Percentiles rank a stretch among this genome's conserved stretches.
Conservation (phyloP, 2,329 filamentous ascomycete genomes). For the Diaporthe citri region DNA sequence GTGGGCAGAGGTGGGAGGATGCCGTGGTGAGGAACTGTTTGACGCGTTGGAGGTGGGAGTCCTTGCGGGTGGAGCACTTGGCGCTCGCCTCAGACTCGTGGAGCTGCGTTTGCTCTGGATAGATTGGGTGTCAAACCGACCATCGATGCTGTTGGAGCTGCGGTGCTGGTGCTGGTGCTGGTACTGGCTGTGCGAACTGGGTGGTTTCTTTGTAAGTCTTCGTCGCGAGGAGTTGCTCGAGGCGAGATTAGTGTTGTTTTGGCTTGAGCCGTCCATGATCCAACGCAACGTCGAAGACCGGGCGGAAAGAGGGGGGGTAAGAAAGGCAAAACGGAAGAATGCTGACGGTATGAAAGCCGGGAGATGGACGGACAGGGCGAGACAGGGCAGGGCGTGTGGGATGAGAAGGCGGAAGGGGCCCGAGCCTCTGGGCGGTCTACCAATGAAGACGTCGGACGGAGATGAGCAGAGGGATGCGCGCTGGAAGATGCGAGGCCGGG, state of each 20-base stretch:
- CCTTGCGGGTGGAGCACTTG: slow-evolving; percentile 68
- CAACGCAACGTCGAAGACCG: slow-evolving; percentile 37
- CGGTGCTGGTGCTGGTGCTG: slow-evolving; percentile 60
- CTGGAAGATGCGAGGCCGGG: slow-evolving; percentile 17
- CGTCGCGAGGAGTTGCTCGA: slow-evolving; percentile 67
- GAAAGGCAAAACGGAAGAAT: slow-evolving; percentile 40
- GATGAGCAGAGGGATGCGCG: slow-evolving; percentile 33
- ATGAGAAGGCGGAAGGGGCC: slow-evolving; percentile 37
- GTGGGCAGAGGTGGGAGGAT: slow-evolving; percentile 52
- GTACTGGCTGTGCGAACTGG: slow-evolving; percentile 56
- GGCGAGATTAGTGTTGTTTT: slow-evolving; percentile 52
- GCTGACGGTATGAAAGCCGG: slow-evolving; percentile 39
- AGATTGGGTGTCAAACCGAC: slow-evolving; percentile 67
- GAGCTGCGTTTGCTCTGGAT: slow-evolving; percentile 74
- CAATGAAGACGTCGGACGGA: slow-evolving; percentile 30
- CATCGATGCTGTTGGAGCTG: slow-evolving; percentile 64
- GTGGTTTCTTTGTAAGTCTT: slow-evolving; percentile 73
- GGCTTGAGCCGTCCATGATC: slow-evolving; percentile 61
- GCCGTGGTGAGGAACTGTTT: slow-evolving; percentile 62
- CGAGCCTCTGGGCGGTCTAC: slow-evolving; percentile 35
- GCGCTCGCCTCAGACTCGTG: slow-evolving; percentile 71
- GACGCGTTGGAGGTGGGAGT: slow-evolving; percentile 62
- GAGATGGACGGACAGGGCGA: slow-evolving; percentile 36
- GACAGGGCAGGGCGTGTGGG: slow-evolving; percentile 32
- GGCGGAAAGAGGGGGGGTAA: slow-evolving; percentile 26